Evolutionary conservation across 2,329 filamentous ascomycete genomes (phyloP), one percentile per base, ranked within the genome.

Genomic region (Dactylellina parvicollis): DNA sequence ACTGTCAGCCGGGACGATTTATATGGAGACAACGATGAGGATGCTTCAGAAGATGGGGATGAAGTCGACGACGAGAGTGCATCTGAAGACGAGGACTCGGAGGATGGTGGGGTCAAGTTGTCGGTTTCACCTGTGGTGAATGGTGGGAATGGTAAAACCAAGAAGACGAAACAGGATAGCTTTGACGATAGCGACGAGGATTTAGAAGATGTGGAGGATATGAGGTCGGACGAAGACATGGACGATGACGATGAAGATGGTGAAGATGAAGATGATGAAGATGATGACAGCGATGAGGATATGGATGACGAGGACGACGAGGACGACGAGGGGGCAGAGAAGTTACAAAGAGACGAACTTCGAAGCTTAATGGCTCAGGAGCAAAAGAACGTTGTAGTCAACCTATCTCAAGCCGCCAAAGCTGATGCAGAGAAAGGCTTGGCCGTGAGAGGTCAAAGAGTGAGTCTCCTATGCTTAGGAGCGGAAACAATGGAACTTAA

Each of bases 391-490:
- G 75, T 76, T 12, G 62, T 76, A 20, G 38, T 38, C n/a, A 78
- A 64, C 28, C 83, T 90, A 40, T 86, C 86, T 1, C 84, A 89
- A 78, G 89, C 90, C 0, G 88, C 88, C 57, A 88, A 89, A 78
- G 87, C 87, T 59, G 95, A 98, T 79, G 88, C 90, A 3, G 87
- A 89, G 42, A 98, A 98, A 81, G 95, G 95, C 10, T 82, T 86
- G 61, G 94, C 94, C 0, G 91, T 99, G 36, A 94, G 92, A 77
- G 84, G 88, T 66, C 95, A 99, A 81, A 88, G 76, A 44, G 92
- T 56, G 89, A 89, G 74, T 60, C 28, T 12, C 3, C 42, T 20
- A 55, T n/a, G 18, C 18, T 4, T 22, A 0, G 30, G 32, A 55
- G 16, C 10, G 7, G 24, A 16, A 22, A 38, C 22, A 12, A 30